Base-by-base conservation (phyloP, 2,329 filamentous ascomycete species). In the Neurospora sp. region DNA sequence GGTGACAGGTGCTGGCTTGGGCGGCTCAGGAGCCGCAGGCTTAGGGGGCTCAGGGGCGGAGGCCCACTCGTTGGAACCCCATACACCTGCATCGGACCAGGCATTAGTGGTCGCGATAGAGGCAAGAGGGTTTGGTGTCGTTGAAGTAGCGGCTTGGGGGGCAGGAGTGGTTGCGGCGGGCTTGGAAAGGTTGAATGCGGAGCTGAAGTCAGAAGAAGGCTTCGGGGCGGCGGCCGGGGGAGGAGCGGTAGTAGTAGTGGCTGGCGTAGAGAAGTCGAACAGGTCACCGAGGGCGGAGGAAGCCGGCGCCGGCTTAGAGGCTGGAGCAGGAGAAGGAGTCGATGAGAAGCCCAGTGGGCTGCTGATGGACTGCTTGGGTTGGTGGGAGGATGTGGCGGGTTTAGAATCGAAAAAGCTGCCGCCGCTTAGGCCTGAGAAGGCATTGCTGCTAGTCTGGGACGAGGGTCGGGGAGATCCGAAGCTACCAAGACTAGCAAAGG, bases 61-160 rank as follows among this genome's bases (percentile, higher is more conserved):
- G 71, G 72, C 87, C 96, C 96, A 99, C 3, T 92, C 94, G 79
- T 95, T 92, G 70, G 87, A 87, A 66, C 93, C 93, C 93, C 93
- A 97, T 0, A 94, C 90, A 77, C 97, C 92, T 70, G 91, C 81
- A 68, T 82, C 81, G 1, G 81, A 83, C 70, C 83, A 78, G 68
- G 77, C 81, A 40, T 65, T 72, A 11, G 74, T 72, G 28, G 69
- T 66, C 17, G 67, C 70, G 68, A 80, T 78, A 12, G 79, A 79
- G 69, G 79, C 80, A n/a, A 79, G 75, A 10, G 78, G 81, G 71
- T 78, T 71, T 3, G 81, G 76, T 5, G 81, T 75, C 2, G 84
- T 77, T 33, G 83, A 77, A 6, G 83, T 77, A 1, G 83, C 78
- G 15, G 82, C 74, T 0, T 81, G 76, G 1, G 83, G 76, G 4